Evolutionary conservation across 1,284 basidiomycete genomes (phyloP).

Genomic region (Neonothopanus nambi): DNA sequence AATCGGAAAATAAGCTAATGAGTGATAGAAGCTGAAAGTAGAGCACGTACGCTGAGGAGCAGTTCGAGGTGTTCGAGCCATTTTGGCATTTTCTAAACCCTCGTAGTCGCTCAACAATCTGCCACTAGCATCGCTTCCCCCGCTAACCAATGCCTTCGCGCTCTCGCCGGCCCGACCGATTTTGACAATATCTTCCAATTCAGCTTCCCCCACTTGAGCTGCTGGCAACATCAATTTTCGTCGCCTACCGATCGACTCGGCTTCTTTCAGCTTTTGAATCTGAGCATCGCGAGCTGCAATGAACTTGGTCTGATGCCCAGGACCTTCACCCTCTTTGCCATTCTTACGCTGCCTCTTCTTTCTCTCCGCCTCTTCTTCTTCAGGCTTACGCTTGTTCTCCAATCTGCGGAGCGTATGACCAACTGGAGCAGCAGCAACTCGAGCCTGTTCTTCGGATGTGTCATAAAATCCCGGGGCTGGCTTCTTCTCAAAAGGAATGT

Average conservation of each 20-base stretch:
- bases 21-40: neutral
- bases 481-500: slow-evolving; percentile 99
- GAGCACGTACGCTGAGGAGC: slow-evolving; percentile 81
- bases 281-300: slow-evolving; percentile 93
- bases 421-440: slow-evolving; percentile 83
- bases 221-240: slow-evolving; percentile 84
- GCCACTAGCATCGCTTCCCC: slow-evolving; percentile 83
- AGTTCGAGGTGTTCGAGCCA: slow-evolving; percentile 91
- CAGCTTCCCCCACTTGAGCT: slow-evolving; percentile 94
- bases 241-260: slow-evolving; percentile 90
- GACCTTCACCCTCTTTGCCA: slow-evolving; percentile 61
- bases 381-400: slow-evolving; percentile 92
- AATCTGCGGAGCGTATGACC: slow-evolving; percentile 88
- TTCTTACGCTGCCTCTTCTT: slow-evolving; percentile 82
- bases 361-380: slow-evolving; percentile 82
- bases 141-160: slow-evolving; percentile 81
- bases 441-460: slow-evolving; percentile 92
- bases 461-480: slow-evolving; percentile 97
- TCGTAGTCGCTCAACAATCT: slow-evolving; percentile 92
- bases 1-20: slow-evolving; percentile 5
- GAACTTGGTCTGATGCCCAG: slow-evolving; percentile 85
- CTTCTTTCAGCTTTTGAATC: slow-evolving; percentile 96
- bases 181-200: slow-evolving; percentile 98
- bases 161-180: slow-evolving; percentile 93
- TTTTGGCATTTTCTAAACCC: slow-evolving; percentile 81